Conservation (phyloP, 768 basidiomycete genomes). For the Leccinum imitatum region DNA sequence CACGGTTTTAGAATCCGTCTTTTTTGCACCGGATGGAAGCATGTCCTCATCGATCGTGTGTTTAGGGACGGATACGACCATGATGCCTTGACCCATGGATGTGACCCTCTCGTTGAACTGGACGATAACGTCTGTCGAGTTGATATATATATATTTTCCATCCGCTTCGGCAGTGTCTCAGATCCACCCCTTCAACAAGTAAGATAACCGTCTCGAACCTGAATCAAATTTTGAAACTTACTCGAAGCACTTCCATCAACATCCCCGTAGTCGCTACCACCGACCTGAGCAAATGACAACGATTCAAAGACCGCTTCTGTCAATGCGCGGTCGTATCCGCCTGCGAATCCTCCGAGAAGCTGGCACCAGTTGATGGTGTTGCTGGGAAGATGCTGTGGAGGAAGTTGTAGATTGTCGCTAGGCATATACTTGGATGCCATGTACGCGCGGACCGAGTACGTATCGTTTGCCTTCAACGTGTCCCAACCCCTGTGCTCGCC, state of each 20-base stretch:
- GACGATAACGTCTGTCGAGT: slow-evolving; percentile 3
- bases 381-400: slow-evolving; percentile 17
- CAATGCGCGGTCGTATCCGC: slow-evolving; percentile 36
- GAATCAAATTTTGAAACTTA: slow-evolving; percentile 14
- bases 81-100: slow-evolving; percentile 10
- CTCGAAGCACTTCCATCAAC: slow-evolving; percentile 34
- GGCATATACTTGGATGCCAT: slow-evolving; percentile 26
- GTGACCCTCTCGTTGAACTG: slow-evolving; percentile 21
- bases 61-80: slow-evolving; percentile 6
- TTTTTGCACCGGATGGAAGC: neutral
- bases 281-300: slow-evolving; percentile 23
- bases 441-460: slow-evolving; percentile 31
- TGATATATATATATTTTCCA: slow-evolving; percentile 18
- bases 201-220: neutral
- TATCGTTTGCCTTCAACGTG: slow-evolving; percentile 27
- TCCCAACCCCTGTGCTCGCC: slow-evolving; percentile 25
- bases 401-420: slow-evolving; percentile 19
- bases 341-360: slow-evolving; percentile 33
- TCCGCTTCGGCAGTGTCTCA: slow-evolving; percentile 22
- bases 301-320: slow-evolving; percentile 35
- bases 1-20: neutral
- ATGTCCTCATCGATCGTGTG: neutral
- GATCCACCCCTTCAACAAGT: slow-evolving; percentile 21
- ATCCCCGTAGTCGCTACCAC: slow-evolving; percentile 3
- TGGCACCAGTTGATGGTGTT: slow-evolving; percentile 33